A percentile compares a stretch with the other conserved stretches of the same genome.
phyloP scores from a whole-genome alignment of 1,139 yeast genomes.

The Blastobotrys elegans region DNA sequence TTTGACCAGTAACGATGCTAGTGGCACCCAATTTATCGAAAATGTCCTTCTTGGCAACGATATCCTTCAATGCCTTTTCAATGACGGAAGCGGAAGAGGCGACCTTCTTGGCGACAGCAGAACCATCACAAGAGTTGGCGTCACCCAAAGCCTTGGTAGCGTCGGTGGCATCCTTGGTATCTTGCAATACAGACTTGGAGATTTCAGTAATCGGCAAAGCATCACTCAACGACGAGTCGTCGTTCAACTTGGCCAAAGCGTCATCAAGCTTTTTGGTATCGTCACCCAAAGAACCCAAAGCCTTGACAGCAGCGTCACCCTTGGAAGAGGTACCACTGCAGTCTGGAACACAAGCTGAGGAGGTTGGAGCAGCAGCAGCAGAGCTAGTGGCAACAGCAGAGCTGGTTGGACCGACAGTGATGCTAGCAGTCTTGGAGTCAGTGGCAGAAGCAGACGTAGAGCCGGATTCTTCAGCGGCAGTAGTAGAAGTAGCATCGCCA shows the following conservation, averaged over 20 bases:
- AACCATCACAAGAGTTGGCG: slow-evolving; percentile 7
- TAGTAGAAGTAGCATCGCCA: not conserved
- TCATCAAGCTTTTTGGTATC: slow-evolving; percentile 4
- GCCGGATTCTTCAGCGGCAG: not conserved
- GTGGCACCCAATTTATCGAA: slow-evolving; percentile 5
- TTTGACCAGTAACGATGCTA: not conserved
- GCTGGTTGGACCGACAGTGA: not conserved
- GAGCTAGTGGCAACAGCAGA: not conserved
- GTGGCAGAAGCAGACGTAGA: not conserved
- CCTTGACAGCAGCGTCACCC: slow-evolving; percentile 1
- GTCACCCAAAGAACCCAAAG: not conserved
- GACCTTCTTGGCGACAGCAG: not conserved
- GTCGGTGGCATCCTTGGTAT: slow-evolving; percentile 6
- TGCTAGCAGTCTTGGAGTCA: not conserved
- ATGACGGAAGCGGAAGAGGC: not conserved
- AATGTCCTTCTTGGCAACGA: slow-evolving; percentile 1
- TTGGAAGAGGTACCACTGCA: slow-evolving; percentile 5
- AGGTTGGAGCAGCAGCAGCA: slow-evolving; percentile 7
- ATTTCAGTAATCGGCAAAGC: slow-evolving; percentile 10
- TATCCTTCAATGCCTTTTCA: slow-evolving; percentile 4
- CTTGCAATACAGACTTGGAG: slow-evolving; percentile 4
- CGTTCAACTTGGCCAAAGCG: slow-evolving; percentile 2
- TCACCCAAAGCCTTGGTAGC: slow-evolving; percentile 4
- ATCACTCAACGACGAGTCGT: slow-evolving; percentile 2
- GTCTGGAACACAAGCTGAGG: slow-evolving; percentile 8